Evolutionary conservation across 768 basidiomycete species (phyloP).

Genomic region (Chalciporus pseudorubinellus): DNA sequence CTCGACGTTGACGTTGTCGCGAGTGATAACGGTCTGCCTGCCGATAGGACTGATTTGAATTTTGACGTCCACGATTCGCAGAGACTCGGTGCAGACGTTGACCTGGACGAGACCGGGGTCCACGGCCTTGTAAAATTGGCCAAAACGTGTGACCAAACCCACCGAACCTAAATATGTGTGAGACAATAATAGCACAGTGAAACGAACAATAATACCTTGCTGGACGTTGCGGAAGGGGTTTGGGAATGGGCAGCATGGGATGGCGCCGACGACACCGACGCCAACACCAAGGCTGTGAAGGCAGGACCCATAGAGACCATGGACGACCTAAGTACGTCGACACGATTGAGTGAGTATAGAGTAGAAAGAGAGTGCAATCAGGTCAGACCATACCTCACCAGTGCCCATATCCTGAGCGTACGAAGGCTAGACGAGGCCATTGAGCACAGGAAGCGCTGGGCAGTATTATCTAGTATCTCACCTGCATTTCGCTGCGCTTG

Average conservation of each 20-base stretch:
- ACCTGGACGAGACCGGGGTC: conserved; percentile 90
- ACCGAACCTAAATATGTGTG: conserved; percentile 60
- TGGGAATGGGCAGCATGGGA: conserved; percentile 82
- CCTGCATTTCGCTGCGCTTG: conserved; percentile 87
- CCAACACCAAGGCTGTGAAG: conserved; percentile 65
- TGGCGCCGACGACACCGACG: conserved; percentile 68
- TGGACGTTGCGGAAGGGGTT: conserved; percentile 85
- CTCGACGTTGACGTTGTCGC: conserved; percentile 94
- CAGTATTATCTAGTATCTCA: conserved; percentile 27
- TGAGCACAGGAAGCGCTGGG: conserved; percentile 1
- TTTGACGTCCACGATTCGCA: conserved; percentile 89
- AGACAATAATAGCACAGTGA: conserved; percentile 11
- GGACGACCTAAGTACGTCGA: conserved; percentile 52
- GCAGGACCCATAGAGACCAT: conserved; percentile 84
- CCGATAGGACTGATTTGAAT: conserved; percentile 92
- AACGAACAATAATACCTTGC: conserved; percentile 56
- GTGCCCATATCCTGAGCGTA: conserved; percentile 89
- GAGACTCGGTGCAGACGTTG: conserved; percentile 90
- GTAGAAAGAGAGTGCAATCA: neutral
- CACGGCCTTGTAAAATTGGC: conserved; percentile 94
- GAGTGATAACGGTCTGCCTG: conserved; percentile 86
- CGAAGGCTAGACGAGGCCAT: conserved; percentile 57
- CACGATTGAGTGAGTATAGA: conserved; percentile 5
- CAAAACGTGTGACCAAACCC: conserved; percentile 90
- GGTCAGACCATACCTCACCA: conserved; percentile 40